Evolutionary conservation across 805 yeast species (phyloP).

Genomic region (Candida nemodendra): DNA sequence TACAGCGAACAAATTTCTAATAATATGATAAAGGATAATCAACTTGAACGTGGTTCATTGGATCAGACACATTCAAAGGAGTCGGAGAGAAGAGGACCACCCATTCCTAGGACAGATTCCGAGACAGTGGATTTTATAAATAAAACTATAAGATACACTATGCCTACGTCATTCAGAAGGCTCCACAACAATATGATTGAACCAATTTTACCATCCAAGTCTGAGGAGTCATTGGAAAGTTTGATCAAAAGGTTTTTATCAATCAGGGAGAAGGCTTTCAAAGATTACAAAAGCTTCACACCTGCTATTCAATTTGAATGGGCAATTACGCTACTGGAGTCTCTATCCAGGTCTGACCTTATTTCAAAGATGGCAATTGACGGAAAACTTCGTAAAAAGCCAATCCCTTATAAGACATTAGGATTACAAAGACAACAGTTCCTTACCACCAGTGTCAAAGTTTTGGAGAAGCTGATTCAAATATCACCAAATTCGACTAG

Average conservation of each 20-base stretch:
- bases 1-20: slow-evolving; percentile 11
- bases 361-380: slow-evolving; percentile 45
- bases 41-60: background rate
- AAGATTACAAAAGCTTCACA: slow-evolving; percentile 39
- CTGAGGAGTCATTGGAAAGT: slow-evolving; percentile 26
- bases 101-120: slow-evolving; percentile 1
- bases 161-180: slow-evolving; percentile 19
- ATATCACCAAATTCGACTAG: slow-evolving; percentile 48
- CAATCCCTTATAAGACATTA: slow-evolving; percentile 42
- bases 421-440: slow-evolving; percentile 55
- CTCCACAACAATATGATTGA: slow-evolving; percentile 28
- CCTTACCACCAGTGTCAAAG: slow-evolving; percentile 54
- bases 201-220: slow-evolving; percentile 31
- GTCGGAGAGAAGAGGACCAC: background rate
- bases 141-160: slow-evolving; percentile 8
- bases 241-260: slow-evolving; percentile 28
- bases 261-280: slow-evolving; percentile 33
- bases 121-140: slow-evolving; percentile 3
- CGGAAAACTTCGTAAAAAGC: slow-evolving; percentile 41
- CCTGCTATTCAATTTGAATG: slow-evolving; percentile 59
- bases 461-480: slow-evolving; percentile 53
- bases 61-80: slow-evolving; percentile 2
- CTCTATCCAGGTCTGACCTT: slow-evolving; percentile 41
- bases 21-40: background rate
- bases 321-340: slow-evolving; percentile 58